These are phyloP conservation scores for Sarocladium strictum DNA, from an alignment of 2,329 filamentous ascomycete species.

Conservation along the genomic window DNA sequence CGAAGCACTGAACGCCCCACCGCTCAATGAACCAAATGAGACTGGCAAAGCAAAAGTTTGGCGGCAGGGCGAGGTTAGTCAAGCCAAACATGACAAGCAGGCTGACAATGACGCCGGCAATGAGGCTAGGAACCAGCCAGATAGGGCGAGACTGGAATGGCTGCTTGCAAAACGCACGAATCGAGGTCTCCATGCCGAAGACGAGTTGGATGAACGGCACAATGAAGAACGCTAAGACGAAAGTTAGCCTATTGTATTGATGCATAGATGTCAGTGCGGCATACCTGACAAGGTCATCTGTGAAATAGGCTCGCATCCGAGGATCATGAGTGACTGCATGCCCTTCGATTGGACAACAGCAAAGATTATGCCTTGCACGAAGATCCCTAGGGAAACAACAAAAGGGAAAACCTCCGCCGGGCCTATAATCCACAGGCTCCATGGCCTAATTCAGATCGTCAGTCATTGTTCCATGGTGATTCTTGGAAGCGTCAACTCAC, in stretches of 20 bases:
- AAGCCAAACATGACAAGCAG: slow-evolving; percentile 42
- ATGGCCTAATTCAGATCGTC: slow-evolving; percentile 13
- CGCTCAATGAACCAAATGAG: slow-evolving; percentile 61
- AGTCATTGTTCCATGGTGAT: neutral
- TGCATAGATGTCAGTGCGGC: slow-evolving; percentile 10
- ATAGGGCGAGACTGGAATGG: slow-evolving; percentile 54
- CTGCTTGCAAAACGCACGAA: slow-evolving; percentile 46
- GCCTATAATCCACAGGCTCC: slow-evolving; percentile 37
- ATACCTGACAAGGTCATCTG: slow-evolving; percentile 56
- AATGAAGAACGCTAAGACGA: slow-evolving; percentile 53
- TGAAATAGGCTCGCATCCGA: slow-evolving; percentile 47
- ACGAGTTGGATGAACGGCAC: slow-evolving; percentile 60
- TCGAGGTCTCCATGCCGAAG: slow-evolving; percentile 56
- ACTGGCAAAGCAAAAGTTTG: slow-evolving; percentile 59
- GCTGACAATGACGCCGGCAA: slow-evolving; percentile 49
- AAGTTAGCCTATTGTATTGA: slow-evolving; percentile 8
- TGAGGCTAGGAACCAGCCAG: slow-evolving; percentile 46
- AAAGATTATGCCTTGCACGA: slow-evolving; percentile 53
- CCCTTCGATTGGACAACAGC: slow-evolving; percentile 51
- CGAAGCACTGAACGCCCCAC: slow-evolving; percentile 54
- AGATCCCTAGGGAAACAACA: slow-evolving; percentile 50
- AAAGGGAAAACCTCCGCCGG: slow-evolving; percentile 49
- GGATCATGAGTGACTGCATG: slow-evolving; percentile 41
- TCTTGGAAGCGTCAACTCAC: slow-evolving; percentile 21
- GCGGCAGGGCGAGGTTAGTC: slow-evolving; percentile 55